A percentile compares a stretch with the other conserved stretches of the same genome.
These are phyloP conservation scores for Colletotrichum melonis DNA, from an alignment of 2,329 filamentous ascomycete species.

Conservation along the genomic window DNA sequence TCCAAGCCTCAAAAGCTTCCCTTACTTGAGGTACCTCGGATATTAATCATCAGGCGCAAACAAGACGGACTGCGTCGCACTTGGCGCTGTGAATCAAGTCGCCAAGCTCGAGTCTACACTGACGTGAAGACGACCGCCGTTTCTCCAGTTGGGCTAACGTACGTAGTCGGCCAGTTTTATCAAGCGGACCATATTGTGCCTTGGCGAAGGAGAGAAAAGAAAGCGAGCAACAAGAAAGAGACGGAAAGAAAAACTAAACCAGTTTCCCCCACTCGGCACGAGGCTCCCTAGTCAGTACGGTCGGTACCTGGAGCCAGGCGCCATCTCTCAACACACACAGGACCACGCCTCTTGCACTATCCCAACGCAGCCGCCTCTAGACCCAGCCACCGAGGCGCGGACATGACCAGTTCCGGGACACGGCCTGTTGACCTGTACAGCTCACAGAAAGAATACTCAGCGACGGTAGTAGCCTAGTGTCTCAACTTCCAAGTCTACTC, in stretches of 20 bases:
- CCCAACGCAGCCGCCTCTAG: neutral
- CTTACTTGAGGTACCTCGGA: neutral
- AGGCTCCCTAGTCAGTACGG: slow-evolving; percentile 32
- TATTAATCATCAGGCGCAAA: too few relatives aligned
- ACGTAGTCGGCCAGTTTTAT: neutral
- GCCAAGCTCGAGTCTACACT: neutral
- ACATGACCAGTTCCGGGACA: slow-evolving; percentile 7
- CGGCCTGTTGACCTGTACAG: neutral
- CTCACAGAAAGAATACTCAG: neutral
- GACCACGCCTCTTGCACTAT: neutral
- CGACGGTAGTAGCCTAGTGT: neutral
- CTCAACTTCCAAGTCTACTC: neutral
- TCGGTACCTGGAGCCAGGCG: slow-evolving; percentile 15
- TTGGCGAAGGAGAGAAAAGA: neutral
- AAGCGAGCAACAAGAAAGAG: neutral
- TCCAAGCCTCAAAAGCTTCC: neutral
- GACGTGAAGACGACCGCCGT: neutral
- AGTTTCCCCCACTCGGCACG: slow-evolving; percentile 23
- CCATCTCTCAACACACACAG: neutral
- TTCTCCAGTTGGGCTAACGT: neutral
- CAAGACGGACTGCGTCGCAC: neutral
- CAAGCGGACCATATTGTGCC: neutral
- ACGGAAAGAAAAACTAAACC: neutral
- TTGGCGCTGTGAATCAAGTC: neutral
- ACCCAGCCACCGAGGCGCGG: slow-evolving; percentile 26